A percentile compares a stretch with the other conserved stretches of the same genome.
Evolutionary conservation across 2,329 filamentous ascomycete genomes (phyloP).

Genomic region (Aspergillus sergii): DNA sequence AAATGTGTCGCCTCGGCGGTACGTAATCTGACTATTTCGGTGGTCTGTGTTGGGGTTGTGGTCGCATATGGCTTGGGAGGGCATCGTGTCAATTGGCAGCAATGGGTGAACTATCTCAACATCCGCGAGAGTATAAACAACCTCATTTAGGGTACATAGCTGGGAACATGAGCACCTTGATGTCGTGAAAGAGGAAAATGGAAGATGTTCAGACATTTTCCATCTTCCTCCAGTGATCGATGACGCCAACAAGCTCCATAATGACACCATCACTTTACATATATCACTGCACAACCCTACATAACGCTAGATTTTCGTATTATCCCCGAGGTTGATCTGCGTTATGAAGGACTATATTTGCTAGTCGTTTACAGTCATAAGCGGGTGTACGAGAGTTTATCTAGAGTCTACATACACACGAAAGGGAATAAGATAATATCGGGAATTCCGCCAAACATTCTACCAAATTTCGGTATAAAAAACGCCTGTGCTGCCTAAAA

Average conservation of each 20-base stretch:
- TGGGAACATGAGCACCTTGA: no score
- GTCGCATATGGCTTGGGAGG: not conserved
- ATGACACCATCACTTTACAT: not conserved
- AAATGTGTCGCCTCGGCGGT: not conserved
- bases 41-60: not conserved
- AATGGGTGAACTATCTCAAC: not conserved
- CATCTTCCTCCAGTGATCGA: not conserved
- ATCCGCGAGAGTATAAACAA: not conserved
- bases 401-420: no score
- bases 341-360: not conserved
- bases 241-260: not conserved
- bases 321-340: not conserved
- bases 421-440: no score
- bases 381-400: no score
- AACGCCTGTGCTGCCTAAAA: not conserved
- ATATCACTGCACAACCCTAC: no score
- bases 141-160: no score
- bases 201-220: not conserved
- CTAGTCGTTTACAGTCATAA: not conserved
- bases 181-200: not conserved
- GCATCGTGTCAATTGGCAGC: not conserved
- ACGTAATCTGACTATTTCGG: conserved; percentile 2
- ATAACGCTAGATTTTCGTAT: no score
- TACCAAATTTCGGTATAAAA: not conserved
- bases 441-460: no score